Evolutionary conservation across 495 filamentous ascomycete genomes (phyloP).

Genomic region (Penicillium coffeae): DNA sequence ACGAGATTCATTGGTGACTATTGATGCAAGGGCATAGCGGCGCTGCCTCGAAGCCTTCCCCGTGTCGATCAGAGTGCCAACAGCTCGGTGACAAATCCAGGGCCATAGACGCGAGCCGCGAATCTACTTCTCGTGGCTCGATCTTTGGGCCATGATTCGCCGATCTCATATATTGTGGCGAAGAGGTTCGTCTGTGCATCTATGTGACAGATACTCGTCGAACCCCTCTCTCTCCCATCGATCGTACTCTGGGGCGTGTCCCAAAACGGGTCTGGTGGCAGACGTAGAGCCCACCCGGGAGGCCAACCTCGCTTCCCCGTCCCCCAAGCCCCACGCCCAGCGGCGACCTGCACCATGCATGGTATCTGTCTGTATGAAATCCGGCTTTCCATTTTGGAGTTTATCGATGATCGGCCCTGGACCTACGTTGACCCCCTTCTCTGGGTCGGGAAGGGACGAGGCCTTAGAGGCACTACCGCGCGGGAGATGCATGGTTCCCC

Average conservation of each 20-base stretch:
- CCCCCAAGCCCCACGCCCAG: slow-evolving; percentile 18
- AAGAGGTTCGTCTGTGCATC: slow-evolving; percentile 25
- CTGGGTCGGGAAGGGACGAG: slow-evolving; percentile 13
- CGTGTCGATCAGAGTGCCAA: slow-evolving; percentile 37
- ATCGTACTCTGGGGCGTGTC: slow-evolving; percentile 8
- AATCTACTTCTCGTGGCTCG: slow-evolving; percentile 16
- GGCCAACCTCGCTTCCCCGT: slow-evolving; percentile 23
- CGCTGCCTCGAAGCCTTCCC: slow-evolving; percentile 21
- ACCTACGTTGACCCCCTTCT: slow-evolving; percentile 19
- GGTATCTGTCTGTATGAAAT: slow-evolving; percentile 37
- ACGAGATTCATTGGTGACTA: slow-evolving; percentile 24
- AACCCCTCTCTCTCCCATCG: background rate
- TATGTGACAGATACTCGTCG: slow-evolving; percentile 38
- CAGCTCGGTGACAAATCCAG: slow-evolving; percentile 41
- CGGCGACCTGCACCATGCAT: slow-evolving; percentile 16
- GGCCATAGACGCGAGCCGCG: slow-evolving; percentile 20
- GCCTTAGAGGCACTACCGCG: background rate
- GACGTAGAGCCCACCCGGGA: slow-evolving; percentile 17
- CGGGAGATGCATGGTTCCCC: slow-evolving; percentile 8
- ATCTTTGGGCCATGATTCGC: slow-evolving; percentile 31
- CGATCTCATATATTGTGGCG: slow-evolving; percentile 16
- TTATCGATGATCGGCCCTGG: slow-evolving; percentile 23
- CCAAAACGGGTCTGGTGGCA: slow-evolving; percentile 5
- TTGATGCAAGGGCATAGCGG: slow-evolving; percentile 40
- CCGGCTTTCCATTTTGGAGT: slow-evolving; percentile 22